phyloP scores from a whole-genome alignment of 2,329 filamentous ascomycete genomes.

The Penicillium corylophilum region DNA sequence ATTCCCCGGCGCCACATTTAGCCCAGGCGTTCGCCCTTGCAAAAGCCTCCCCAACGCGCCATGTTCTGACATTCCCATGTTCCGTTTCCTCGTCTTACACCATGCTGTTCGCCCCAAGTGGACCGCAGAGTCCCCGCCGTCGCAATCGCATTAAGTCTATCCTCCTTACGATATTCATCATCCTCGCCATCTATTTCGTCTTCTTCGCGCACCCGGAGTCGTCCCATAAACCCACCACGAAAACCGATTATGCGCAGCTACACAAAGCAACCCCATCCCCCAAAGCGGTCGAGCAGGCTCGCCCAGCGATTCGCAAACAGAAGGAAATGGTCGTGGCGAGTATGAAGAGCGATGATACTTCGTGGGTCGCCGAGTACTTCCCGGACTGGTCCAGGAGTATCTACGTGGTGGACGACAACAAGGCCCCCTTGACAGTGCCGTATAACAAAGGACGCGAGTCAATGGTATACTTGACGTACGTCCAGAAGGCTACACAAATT shows the following conservation, averaged over 20 bases:
- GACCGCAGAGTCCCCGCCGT: slow-evolving; percentile 35
- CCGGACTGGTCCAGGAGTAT: slow-evolving; percentile 54
- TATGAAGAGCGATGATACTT: slow-evolving; percentile 40
- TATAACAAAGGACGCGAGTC: slow-evolving; percentile 45
- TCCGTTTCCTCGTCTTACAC: not conserved
- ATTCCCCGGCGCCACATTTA: not conserved
- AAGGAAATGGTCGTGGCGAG: slow-evolving; percentile 42
- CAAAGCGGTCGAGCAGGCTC: slow-evolving; percentile 19
- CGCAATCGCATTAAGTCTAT: slow-evolving; percentile 37
- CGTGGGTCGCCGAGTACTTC: slow-evolving; percentile 41
- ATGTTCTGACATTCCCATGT: not conserved
- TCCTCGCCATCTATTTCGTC: slow-evolving; percentile 33
- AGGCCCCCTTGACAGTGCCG: slow-evolving; percentile 50
- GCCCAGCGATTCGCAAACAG: slow-evolving; percentile 12
- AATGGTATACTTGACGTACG: slow-evolving; percentile 47
- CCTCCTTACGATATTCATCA: slow-evolving; percentile 33
- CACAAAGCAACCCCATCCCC: slow-evolving; percentile 17
- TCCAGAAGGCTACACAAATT: not conserved
- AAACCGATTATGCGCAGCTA: slow-evolving; percentile 20
- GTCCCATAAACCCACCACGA: slow-evolving; percentile 11
- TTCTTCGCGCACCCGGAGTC: slow-evolving; percentile 28
- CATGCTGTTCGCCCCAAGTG: slow-evolving; percentile 37
- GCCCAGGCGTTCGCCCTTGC: not conserved
- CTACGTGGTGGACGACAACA: slow-evolving; percentile 55
- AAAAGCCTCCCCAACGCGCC: not conserved